phyloP scores from a whole-genome alignment of 306 rosid species.

The Prunus dulcis region DNA sequence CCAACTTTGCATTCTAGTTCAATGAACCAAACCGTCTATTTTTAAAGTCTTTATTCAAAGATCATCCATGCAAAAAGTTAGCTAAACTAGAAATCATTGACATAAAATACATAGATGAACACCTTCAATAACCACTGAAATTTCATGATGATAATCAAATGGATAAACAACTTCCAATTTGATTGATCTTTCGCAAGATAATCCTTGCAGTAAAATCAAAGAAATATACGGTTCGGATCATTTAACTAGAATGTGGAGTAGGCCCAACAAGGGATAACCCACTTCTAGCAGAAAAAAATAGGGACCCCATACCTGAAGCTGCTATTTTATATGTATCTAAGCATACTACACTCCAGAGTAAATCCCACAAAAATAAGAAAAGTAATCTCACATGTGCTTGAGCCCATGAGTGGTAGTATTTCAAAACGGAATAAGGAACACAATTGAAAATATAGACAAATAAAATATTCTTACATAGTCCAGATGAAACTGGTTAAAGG shows the following conservation, averaged over 20 bases:
- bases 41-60: too few relatives aligned
- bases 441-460: not conserved
- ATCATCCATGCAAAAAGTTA: too few relatives aligned
- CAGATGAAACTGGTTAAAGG: conserved; percentile 33
- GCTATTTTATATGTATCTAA: not conserved
- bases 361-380: not conserved
- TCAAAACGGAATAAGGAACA: not conserved
- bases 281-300: not conserved
- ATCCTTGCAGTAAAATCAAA: not conserved
- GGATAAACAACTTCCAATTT: not conserved
- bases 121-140: too few relatives aligned
- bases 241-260: not conserved
- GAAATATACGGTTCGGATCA: not conserved
- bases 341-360: not conserved
- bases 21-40: not conserved
- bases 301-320: not conserved
- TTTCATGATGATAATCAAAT: too few relatives aligned
- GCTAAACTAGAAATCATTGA: too few relatives aligned
- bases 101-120: too few relatives aligned
- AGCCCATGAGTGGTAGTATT: not conserved
- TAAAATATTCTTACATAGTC: conserved; percentile 44
- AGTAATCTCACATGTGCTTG: not conserved
- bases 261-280: not conserved
- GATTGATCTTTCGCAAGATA: not conserved
- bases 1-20: not conserved